Evolutionary conservation across 139 green algal genomes (phyloP), one percentile per base, ranked within the genome.

Genomic region (Astrephomene gubernaculifera): DNA sequence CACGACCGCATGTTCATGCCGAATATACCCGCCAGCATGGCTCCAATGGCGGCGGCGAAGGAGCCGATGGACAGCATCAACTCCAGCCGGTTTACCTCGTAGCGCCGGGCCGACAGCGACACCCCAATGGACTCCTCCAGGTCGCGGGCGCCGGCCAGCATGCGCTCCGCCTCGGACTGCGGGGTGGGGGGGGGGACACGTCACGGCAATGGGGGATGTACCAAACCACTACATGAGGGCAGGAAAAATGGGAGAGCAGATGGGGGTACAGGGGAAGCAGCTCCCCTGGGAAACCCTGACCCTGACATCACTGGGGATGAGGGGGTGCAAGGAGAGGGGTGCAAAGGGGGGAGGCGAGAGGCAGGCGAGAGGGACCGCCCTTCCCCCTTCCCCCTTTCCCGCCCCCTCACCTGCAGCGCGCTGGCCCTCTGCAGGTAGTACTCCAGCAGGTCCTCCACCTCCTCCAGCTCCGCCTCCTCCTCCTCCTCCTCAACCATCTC

Each of bases 381-480:
- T 45, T 22, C 65, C 65, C 21, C 60, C 60, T 29, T 31, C 22
- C 22, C 60, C 25, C 60, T 22, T 43, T 22, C 63, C 41, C 14
- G 22, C 74, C 74, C 24, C 0, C 75, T 0, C 36, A 83, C 85
- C 89, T 96, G 93, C 25, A 93, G 94, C n/a, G 89, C 93, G 21
- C 89, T 89, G 14, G 94, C 91, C 19, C 96, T 88, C 91, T 99
- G 96, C 86, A 98, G 89, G 91, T 99, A 99, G 86, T 98, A 99
- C 90, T 99, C 96, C 33, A 98, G 89, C 68, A 99, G 83, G 90
- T 99, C 96, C 86, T 99, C 96, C 43, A 97, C 94, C 87, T 96
- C 91, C 82, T 95, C 93, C 75, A 93, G 49, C 83, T 92, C 90
- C 27, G 73, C 70, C 80, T 94, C 92, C 73, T 92, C 89, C 72